Base-by-base conservation (phyloP, 78 protist genomes). In the Protostelium mycophagum region DNA sequence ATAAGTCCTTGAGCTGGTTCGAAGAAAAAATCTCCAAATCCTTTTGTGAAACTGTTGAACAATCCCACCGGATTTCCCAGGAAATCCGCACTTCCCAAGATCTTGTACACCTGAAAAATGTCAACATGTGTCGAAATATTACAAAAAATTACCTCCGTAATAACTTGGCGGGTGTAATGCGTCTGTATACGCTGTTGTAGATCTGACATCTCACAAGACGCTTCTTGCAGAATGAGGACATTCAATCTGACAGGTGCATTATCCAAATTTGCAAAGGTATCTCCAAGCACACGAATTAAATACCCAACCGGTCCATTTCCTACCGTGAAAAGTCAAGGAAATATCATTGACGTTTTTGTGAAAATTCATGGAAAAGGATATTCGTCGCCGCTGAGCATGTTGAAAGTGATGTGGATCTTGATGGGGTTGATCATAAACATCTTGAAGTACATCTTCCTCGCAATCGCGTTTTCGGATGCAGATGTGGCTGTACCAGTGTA, bases 31-130 rank as follows among this genome's bases (percentile, higher is more conserved):
- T 96, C 98, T 37, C 63, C 83, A 31, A 97, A 63, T 88, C 98
- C 98, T 25, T 92, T 93, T 83, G 92, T 63, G 37, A 97, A 31
- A 63, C 91, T 96, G 84, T 87, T 63, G 37, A 97, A 83, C 36
- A 95, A 88, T 37, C 97, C 97, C n/a, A 94, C 96, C 23, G 97
- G 97, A 37, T 95, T 95, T 37, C 98, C 98, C 38, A 97, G 92
- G 38, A 92, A 88, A 35, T 97, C 98, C 0, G 95, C 89, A 5
- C 95, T 90, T 0, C 98, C 98, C 0, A 96, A 5, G 0, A 94
- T 87, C 37, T 89, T 91, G 88, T 93, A 93, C 38, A 93, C 51
- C 73, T 51, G 5, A 25, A 25, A 51, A 25, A 16, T 51, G 73
- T 51, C 31, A 51, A 16, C 5, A 51, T 16, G 5, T 16, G 16